phyloP scores from a whole-genome alignment of 257 asterid genomes.

The Lantana camara region DNA sequence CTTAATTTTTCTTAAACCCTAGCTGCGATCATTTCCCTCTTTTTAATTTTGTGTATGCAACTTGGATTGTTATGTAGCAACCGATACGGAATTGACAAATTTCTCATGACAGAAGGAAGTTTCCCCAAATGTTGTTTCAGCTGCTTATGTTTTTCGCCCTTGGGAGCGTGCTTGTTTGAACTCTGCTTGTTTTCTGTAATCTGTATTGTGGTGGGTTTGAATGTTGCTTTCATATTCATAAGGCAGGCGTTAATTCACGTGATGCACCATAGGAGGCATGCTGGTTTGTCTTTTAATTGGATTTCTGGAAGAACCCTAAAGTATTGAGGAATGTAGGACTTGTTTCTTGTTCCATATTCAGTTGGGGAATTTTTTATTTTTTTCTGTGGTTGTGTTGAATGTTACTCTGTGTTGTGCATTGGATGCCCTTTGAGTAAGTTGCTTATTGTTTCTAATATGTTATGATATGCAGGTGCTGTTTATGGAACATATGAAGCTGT shows the following conservation, averaged over 20 bases:
- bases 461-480: conserved; percentile 57
- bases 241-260: conserved; percentile 17
- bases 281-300: neutral
- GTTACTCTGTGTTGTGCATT: neutral
- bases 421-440: neutral
- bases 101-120: neutral
- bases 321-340: neutral
- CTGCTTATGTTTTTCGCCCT: neutral
- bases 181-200: neutral
- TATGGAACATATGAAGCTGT: conserved; percentile 74
- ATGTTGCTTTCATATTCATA: neutral
- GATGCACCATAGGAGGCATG: neutral
- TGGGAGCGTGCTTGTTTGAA: conserved; percentile 3
- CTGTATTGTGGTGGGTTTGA: neutral
- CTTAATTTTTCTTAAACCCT: conserved; percentile 39
- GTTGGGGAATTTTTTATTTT: neutral
- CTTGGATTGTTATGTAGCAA: neutral
- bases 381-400: neutral
- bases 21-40: conserved; percentile 11
- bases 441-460: neutral
- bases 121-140: neutral
- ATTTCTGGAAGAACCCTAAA: neutral
- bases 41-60: neutral
- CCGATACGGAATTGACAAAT: neutral
- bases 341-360: neutral